Conservation (phyloP, 2,329 filamentous ascomycete species). For the Didymella segeticola region DNA sequence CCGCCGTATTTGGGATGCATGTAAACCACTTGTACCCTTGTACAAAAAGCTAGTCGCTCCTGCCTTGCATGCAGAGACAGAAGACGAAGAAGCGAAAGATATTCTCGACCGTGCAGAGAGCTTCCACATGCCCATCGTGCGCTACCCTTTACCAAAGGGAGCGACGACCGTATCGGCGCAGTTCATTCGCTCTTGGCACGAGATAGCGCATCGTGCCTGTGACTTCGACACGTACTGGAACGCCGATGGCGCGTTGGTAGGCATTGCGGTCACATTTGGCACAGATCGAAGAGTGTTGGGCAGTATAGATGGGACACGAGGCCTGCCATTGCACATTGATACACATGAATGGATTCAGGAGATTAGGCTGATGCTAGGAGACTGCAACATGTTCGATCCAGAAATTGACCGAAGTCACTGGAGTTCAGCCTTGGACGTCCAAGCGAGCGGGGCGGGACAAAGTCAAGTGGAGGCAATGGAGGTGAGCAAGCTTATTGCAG, state of each 20-base stretch:
- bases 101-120: background rate
- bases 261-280: background rate
- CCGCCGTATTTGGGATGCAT: conserved; percentile 37
- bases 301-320: background rate
- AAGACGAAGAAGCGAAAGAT: background rate
- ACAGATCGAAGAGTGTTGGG: background rate
- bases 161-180: background rate
- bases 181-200: background rate
- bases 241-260: background rate
- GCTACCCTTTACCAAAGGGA: background rate
- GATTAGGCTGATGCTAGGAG: background rate
- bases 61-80: background rate
- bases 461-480: background rate
- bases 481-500: background rate
- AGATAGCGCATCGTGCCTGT: background rate
- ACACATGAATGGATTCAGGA: background rate
- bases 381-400: background rate
- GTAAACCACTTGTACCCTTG: conserved; percentile 8
- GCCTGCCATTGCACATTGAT: background rate
- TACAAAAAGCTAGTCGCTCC: background rate
- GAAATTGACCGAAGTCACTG: background rate
- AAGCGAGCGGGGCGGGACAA: background rate
- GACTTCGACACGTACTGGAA: background rate
- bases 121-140: background rate
- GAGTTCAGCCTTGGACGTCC: background rate